Evolutionary conservation across 805 yeast species (phyloP), one percentile per base, ranked within the genome.

Genomic region (Myxozyma kluyveri): DNA sequence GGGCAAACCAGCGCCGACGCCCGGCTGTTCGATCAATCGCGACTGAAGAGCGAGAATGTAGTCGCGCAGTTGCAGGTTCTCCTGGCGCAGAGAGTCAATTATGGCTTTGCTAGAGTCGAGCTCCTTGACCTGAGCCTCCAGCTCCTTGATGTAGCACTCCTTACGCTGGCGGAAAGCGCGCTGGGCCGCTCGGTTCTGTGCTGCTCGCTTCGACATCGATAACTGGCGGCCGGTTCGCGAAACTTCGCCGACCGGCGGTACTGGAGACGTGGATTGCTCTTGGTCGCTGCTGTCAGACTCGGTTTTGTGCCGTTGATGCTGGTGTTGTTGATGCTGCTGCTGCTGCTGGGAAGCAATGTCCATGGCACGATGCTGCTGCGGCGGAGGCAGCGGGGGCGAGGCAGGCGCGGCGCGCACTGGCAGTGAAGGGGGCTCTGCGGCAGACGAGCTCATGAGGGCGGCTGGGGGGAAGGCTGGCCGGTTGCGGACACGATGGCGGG

Each of bases 111-210:
- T 72, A n/a, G 72, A 73, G 56, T 80, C 80, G 52, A 80, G 81
- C 61, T 82, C 83, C 42, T 75, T 73, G 9, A 86, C 86, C 64
- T 83, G 82, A 33, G 73, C 68, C 69, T 90, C 96, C 51, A 90
- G 74, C 44, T 88, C 91, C 67, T 82, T 84, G 59, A 90, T 81
- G 63, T 88, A 83, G 52, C 80, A 77, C 63, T 89, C 96, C 65
- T 86, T 84, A 55, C 96, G 77, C 65, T 82, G 83, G 65, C 97
- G 78, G 71, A 89, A 90, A 6, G 96, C 96, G 61, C 87, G 80
- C 71, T 90, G 97, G 3, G 97, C 96, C 55, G 81, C 83, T 64
- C 97, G 75, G 72, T 90, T 90, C 70, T 90, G 97, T 6, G 84
- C 89, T 1, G 96, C 96, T 57, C 97, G 80, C 68, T 87, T 88